Evolutionary conservation across 164 flowering plant genomes (phyloP), one percentile per base, ranked within the genome.

Genomic region (Vitis cinerea): DNA sequence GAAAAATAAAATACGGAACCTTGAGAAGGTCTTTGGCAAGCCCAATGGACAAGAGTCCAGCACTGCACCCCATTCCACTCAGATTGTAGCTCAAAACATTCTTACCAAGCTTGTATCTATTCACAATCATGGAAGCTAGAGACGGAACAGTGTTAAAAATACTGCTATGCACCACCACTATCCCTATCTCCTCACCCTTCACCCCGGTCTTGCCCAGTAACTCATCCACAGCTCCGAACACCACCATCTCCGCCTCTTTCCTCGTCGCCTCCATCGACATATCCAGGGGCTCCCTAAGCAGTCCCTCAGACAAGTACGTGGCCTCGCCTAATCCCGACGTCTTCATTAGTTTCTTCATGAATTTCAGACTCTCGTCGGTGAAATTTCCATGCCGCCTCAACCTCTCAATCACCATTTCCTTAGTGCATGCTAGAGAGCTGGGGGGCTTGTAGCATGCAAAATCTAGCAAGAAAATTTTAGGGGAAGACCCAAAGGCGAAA

Each of bases 41-140:
- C 57, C 73, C 83, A 10, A 81, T 61, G 3, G 79, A 73, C 1
- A 57, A 30, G 16, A 79, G 69, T 12, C 84, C 81, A 55, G 83
- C 83, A 71, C 79, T 79, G 65, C 84, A 83, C 12, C 86, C 86
- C 86, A 83, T 83, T 10, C 86, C 86, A 16, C 68, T 54, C 59
- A 83, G 76, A 57, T 73, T 77, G 50, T 79, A 83, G 59, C 69
- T 71, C 51, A 51, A 0, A 47, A 81, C 65, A 64, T 68, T 63
- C 0, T 74, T 77, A 50, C 71, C 67, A 7, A 83, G 80, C 72
- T 75, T 75, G 62, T 77, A 83, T 47, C 58, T 77, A 53, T 83
- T 79, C 29, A 83, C 81, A 0, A 83, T 73, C 83, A 77, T 74
- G 70, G 73, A 58, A 0, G 81, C 60, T 3, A 83, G 78, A 16